Percentiles rank a stretch among this genome's conserved stretches.
These are phyloP conservation scores for Hymenochaete sp. DNA, from an alignment of 1,284 basidiomycete species.

Conservation along the genomic window DNA sequence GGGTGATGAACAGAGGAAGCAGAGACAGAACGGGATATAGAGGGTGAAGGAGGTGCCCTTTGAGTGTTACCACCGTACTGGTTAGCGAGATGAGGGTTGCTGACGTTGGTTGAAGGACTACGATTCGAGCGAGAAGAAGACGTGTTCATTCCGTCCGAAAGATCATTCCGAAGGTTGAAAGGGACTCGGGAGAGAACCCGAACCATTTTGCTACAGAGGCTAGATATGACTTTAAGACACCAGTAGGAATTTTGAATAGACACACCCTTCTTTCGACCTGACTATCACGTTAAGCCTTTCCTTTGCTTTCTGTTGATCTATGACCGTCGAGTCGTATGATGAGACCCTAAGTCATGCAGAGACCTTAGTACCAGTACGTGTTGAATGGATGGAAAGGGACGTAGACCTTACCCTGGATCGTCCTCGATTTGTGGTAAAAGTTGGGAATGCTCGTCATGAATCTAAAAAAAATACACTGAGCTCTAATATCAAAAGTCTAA, in stretches of 20 bases:
- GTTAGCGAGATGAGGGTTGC: neutral
- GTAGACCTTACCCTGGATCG: conserved; percentile 9
- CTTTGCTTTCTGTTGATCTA: conserved; percentile 17
- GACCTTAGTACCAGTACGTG: neutral
- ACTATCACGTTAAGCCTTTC: conserved; percentile 15
- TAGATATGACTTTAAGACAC: neutral
- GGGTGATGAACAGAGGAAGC: conserved; percentile 15
- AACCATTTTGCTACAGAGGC: conserved; percentile 14
- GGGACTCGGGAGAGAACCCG: conserved; percentile 15
- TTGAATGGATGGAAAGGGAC: neutral
- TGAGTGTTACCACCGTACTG: neutral
- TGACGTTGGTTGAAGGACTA: conserved; percentile 16
- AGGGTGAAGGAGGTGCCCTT: conserved; percentile 10
- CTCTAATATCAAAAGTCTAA: neutral
- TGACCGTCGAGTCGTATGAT: conserved; percentile 11
- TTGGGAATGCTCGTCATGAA: neutral
- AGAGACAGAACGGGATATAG: conserved; percentile 16
- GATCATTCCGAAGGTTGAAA: conserved; percentile 16
- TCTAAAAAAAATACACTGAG: conserved; percentile 1
- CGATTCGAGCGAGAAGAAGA: conserved; percentile 16
- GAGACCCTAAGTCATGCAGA: neutral
- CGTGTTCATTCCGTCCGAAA: conserved; percentile 5
- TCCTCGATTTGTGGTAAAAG: conserved; percentile 7
- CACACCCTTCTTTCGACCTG: conserved; percentile 17
- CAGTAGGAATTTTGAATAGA: neutral